Evolutionary conservation across 768 basidiomycete species (phyloP), one percentile per base, ranked within the genome.

Genomic region (Mycena venus): DNA sequence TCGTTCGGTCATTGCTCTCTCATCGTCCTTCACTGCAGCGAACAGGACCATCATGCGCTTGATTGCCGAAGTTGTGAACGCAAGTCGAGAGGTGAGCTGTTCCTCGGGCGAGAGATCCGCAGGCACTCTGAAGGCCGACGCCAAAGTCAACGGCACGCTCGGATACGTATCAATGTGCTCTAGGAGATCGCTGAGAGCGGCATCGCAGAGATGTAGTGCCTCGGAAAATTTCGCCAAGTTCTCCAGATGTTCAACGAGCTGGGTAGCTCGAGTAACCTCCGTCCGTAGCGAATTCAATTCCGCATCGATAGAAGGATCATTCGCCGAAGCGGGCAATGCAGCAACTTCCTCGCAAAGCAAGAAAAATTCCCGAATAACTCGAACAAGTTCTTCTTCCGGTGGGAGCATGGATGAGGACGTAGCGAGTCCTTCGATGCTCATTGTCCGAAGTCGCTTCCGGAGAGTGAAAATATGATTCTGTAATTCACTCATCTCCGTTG

Each of bases 141-240:
- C 86, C 36, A 92, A 80, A 3, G 88, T 82, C 31, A 85, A 80
- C 6, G 92, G 92, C 36, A 85, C 80, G 3, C 90, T 88, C 11
- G 96, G 95, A 79, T 92, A 96, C 78, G 93, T 95, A 80, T 97
- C 96, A 66, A 96, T 87, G 78, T 96, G 94, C 78, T 96, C 94
- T 56, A 97, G 85, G 6, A 97, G 86, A 81, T 96, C 95, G 77
- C 96, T 97, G 53, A 96, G 86, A 25, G 92, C 90, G n/a, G 86
- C 84, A 80, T 97, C 96, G 76, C 94, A 95, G 23, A 80, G 79
- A 31, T 86, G 86, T 11, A 93, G 81, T 40, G 85, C 79, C 25
- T 86, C 82, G 7, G 86, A 82, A 59, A 96, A 83, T n/a, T 85
- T 83, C 12, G 88, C 89, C n/a, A 97, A 83, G 42, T 83, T 83